Percentiles rank a stretch among this genome's conserved stretches.
Conservation (phyloP, 2,329 filamentous ascomycete genomes). For the Sporothrix mexicana region DNA sequence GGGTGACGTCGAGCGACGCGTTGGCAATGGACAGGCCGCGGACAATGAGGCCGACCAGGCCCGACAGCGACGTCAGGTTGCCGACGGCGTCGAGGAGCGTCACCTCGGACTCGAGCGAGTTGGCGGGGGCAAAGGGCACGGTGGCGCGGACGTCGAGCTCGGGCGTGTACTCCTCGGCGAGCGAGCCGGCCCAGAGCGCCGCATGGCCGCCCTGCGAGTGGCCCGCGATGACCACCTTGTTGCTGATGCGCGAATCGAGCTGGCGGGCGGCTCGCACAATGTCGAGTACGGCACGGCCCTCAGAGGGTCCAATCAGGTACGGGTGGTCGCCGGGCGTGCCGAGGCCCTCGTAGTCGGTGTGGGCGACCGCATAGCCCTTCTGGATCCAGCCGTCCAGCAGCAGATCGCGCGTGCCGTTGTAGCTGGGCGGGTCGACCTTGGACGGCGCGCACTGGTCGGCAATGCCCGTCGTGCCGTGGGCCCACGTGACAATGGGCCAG, state of each 20-base stretch:
- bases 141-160: slow-evolving; percentile 18
- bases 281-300: slow-evolving; percentile 13
- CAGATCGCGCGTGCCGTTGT: background rate
- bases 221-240: slow-evolving; percentile 1
- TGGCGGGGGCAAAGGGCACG: slow-evolving; percentile 22
- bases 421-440: background rate
- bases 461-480: slow-evolving; percentile 26
- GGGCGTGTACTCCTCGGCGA: slow-evolving; percentile 12
- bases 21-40: slow-evolving; percentile 14
- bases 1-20: background rate
- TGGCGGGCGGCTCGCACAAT: slow-evolving; percentile 19
- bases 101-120: slow-evolving; percentile 15
- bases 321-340: slow-evolving; percentile 26
- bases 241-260: background rate
- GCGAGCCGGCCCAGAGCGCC: slow-evolving; percentile 12
- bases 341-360: slow-evolving; percentile 28
- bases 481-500: slow-evolving; percentile 20
- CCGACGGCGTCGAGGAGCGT: slow-evolving; percentile 4
- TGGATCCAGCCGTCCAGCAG: slow-evolving; percentile 21
- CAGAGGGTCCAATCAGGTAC: slow-evolving; percentile 22
- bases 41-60: background rate
- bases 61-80: slow-evolving; percentile 11
- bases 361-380: background rate
- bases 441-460: slow-evolving; percentile 20
- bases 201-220: slow-evolving; percentile 27